phyloP scores from a whole-genome alignment of 2,329 filamentous ascomycete species.

The Hortaea sp. region DNA sequence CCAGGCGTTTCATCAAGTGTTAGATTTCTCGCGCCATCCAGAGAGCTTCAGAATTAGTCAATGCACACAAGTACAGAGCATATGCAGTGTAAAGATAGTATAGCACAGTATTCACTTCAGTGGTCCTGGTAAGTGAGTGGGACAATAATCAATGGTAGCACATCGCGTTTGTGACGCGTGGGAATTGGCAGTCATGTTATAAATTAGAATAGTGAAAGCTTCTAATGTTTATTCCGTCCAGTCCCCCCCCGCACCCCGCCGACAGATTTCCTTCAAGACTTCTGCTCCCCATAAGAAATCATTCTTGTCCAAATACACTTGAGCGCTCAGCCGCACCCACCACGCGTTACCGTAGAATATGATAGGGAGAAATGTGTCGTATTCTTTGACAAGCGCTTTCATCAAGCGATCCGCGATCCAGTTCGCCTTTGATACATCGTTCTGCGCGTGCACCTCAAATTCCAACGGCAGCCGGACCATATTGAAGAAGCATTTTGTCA shows the following conservation, averaged over 20 bases:
- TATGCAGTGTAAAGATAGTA: too few relatives aligned
- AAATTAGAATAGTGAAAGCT: too few relatives aligned
- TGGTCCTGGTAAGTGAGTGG: too few relatives aligned
- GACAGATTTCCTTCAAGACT: constrained; percentile 48
- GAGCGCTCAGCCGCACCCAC: constrained; percentile 67
- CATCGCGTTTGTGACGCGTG: too few relatives aligned
- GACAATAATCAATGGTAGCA: too few relatives aligned
- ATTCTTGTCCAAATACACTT: constrained; percentile 67
- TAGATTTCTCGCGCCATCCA: too few relatives aligned
- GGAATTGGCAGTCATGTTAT: too few relatives aligned
- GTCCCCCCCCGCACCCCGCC: constrained; percentile 39
- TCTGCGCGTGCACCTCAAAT: constrained; percentile 24
- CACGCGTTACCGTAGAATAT: constrained; percentile 51
- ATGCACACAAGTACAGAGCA: too few relatives aligned
- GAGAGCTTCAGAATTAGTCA: too few relatives aligned
- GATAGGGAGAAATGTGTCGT: constrained; percentile 62
- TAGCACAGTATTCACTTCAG: too few relatives aligned
- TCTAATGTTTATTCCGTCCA: too few relatives aligned
- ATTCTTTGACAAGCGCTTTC: constrained; percentile 39
- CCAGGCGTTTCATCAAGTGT: too few relatives aligned
- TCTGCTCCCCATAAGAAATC: constrained; percentile 66
- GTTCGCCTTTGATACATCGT: constrained; percentile 22
- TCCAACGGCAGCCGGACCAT: constrained; percentile 60
- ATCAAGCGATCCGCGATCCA: constrained; percentile 34
- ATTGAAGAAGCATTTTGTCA: constrained; percentile 48